These are phyloP conservation scores for Candolleomyces efflorescens DNA, from an alignment of 768 basidiomycete species.

Conservation along the genomic window DNA sequence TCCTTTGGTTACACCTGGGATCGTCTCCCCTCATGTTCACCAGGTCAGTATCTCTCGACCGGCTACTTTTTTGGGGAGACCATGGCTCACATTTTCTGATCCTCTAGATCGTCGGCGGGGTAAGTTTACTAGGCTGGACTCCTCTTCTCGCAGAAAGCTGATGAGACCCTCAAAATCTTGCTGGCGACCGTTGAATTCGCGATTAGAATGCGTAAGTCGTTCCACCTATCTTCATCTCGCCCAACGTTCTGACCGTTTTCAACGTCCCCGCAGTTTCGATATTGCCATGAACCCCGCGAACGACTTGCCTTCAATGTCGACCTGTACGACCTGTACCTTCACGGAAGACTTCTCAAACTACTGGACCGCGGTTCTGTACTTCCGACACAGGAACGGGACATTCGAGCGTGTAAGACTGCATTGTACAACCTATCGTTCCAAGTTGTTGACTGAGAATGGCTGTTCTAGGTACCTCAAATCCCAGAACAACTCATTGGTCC, in stretches of 20 bases:
- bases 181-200: background rate
- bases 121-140: slow-evolving; percentile 1
- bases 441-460: background rate
- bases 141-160: too few species aligned
- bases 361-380: slow-evolving; percentile 20
- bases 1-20: slow-evolving; percentile 14
- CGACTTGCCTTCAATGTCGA: slow-evolving; percentile 14
- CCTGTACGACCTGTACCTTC: slow-evolving; percentile 17
- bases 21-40: slow-evolving; percentile 15
- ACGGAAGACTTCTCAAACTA: slow-evolving; percentile 18
- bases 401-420: slow-evolving; percentile 12
- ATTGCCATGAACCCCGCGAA: slow-evolving; percentile 15
- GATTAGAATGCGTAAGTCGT: slow-evolving; percentile 9
- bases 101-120: slow-evolving; percentile 11
- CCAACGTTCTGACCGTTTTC: background rate
- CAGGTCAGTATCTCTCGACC: background rate
- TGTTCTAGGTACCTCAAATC: slow-evolving; percentile 15
- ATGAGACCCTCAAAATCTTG: background rate
- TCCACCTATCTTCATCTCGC: too few species aligned
- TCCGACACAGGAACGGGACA: slow-evolving; percentile 16
- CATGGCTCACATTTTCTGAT: background rate
- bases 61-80: background rate
- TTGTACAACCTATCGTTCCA: background rate
- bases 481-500: slow-evolving; percentile 17
- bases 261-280: slow-evolving; percentile 11